A percentile compares a stretch with the other conserved stretches of the same genome.
These are phyloP conservation scores for Aureobasidium sp. DNA, from an alignment of 2,329 filamentous ascomycete genomes.

Conservation along the genomic window DNA sequence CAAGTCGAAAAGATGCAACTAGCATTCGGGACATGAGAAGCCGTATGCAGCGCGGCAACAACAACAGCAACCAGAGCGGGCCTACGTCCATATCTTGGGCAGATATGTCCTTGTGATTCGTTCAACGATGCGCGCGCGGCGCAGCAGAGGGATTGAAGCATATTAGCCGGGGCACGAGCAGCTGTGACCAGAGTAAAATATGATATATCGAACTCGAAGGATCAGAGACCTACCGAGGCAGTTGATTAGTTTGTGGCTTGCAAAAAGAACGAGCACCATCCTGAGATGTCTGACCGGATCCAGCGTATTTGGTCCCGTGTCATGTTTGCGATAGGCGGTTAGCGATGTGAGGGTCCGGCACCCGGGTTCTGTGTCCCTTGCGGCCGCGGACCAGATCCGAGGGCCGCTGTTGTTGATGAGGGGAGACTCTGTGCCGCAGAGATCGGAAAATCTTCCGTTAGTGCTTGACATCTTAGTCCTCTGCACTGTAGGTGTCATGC, in stretches of 20 bases:
- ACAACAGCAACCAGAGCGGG: neutral
- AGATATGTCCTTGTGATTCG: neutral
- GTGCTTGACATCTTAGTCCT: neutral
- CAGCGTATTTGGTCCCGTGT: neutral
- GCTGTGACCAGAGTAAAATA: neutral
- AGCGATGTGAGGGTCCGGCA: neutral
- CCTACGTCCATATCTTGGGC: neutral
- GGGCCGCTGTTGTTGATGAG: neutral
- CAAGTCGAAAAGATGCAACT: neutral
- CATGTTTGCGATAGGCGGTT: neutral
- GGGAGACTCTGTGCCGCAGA: neutral
- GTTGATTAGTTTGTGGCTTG: neutral
- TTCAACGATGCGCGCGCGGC: neutral
- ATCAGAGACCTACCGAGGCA: neutral
- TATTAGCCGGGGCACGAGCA: neutral
- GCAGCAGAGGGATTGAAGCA: neutral
- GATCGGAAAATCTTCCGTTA: neutral
- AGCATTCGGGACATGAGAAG: neutral
- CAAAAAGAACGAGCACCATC: neutral
- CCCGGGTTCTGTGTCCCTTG: constrained; percentile 1
- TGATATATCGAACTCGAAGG: neutral
- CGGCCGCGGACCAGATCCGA: constrained; percentile 1
- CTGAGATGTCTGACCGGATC: neutral
- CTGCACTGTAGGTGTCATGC: neutral
- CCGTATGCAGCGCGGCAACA: no score